Percentiles rank a stretch among this genome's conserved stretches.
Conservation (phyloP, 352 stramenopile genomes). For the Peronospora tabacina region DNA sequence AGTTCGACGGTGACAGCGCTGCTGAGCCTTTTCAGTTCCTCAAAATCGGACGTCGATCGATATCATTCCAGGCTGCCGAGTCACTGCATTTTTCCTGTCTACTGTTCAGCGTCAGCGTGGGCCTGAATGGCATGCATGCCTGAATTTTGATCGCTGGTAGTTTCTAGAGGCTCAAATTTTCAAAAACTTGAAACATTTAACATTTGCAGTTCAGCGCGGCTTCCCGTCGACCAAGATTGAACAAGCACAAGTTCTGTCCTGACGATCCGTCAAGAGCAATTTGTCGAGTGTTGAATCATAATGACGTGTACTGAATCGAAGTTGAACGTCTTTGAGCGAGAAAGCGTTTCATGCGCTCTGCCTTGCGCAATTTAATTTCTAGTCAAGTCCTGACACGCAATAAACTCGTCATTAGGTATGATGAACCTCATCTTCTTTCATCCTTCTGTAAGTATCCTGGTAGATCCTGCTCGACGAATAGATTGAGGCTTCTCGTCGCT, state of each 20-base stretch:
- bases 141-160: conserved; percentile 1
- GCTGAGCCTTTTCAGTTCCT: conserved; percentile 7
- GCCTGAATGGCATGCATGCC: conserved; percentile 13
- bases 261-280: neutral
- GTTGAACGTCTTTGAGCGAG: neutral
- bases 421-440: conserved; percentile 17
- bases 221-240: neutral
- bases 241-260: conserved; percentile 10
- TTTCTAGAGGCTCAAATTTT: conserved; percentile 3
- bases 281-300: neutral
- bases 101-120: conserved; percentile 16
- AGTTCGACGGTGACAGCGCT: conserved; percentile 5
- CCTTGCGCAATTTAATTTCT: conserved; percentile 4
- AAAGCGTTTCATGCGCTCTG: conserved; percentile 1
- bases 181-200: too few species aligned
- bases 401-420: conserved; percentile 9
- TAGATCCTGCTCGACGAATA: conserved; percentile 13
- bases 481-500: conserved; percentile 17
- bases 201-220: conserved; percentile 7
- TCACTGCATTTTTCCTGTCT: conserved; percentile 11
- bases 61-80: conserved; percentile 4
- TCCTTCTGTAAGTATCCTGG: conserved; percentile 21
- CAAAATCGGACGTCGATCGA: neutral
- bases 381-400: conserved; percentile 4
- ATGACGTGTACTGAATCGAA: neutral